Conservation (phyloP, 805 yeast genomes). For the Cyberlindnera veronae region DNA sequence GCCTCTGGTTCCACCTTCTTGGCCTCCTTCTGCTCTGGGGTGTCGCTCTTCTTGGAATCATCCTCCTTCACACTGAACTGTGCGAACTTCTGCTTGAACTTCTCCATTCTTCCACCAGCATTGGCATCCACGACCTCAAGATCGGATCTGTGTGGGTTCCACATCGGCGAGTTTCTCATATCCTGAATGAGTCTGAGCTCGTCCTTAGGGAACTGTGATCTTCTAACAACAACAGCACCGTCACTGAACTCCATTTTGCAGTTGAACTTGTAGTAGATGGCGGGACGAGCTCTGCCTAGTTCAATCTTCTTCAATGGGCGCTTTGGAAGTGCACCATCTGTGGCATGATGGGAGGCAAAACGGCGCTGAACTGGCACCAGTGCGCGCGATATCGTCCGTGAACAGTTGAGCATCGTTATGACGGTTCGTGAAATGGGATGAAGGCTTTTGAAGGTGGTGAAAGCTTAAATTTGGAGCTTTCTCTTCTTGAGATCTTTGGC, state of each 20-base stretch:
- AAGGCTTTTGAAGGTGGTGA: too few relatives aligned
- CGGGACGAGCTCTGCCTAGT: constrained; percentile 88
- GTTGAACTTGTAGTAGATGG: constrained; percentile 87
- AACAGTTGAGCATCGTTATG: not conserved
- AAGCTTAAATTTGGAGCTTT: too few relatives aligned
- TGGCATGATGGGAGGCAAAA: constrained; percentile 13
- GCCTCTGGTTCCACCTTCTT: constrained; percentile 8
- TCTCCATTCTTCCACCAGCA: constrained; percentile 76
- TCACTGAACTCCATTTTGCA: constrained; percentile 88
- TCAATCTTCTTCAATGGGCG: constrained; percentile 68
- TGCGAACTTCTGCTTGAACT: constrained; percentile 66
- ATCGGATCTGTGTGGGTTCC: constrained; percentile 88
- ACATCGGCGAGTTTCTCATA: constrained; percentile 78
- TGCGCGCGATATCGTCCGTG: constrained; percentile 2
- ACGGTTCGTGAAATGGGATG: too few relatives aligned
- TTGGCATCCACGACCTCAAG: constrained; percentile 71
- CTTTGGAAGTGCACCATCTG: constrained; percentile 31
- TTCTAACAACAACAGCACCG: constrained; percentile 82
- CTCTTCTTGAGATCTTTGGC: too few relatives aligned
- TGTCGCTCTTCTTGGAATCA: constrained; percentile 11
- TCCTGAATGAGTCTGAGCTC: constrained; percentile 85
- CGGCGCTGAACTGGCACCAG: constrained; percentile 7
- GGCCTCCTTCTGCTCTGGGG: constrained; percentile 13
- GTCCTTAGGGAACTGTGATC: constrained; percentile 83
- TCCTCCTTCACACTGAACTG: constrained; percentile 42